Conservation (phyloP, 306 rosid species). For the Sesbania bispinosa region DNA sequence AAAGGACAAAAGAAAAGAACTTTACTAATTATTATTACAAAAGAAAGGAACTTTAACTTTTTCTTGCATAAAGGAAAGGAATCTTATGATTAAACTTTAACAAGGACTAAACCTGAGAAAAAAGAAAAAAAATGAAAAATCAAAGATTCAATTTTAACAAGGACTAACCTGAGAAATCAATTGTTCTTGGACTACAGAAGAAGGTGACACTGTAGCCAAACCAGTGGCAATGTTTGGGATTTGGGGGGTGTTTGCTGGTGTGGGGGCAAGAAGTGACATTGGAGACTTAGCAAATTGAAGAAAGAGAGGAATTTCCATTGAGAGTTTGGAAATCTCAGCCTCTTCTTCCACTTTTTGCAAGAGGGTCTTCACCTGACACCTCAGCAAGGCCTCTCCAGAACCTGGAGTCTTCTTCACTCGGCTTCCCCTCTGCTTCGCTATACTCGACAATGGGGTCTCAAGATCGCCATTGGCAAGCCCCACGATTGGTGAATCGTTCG, state of each 20-base stretch:
- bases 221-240: conserved; percentile 19
- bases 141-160: conserved; percentile 33
- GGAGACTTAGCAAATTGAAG: conserved; percentile 53
- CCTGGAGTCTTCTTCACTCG: conserved; percentile 73
- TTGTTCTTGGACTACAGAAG: conserved; percentile 51
- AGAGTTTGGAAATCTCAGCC: conserved; percentile 67
- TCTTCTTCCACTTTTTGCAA: conserved; percentile 93
- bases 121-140: conserved; percentile 9
- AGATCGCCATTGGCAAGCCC: conserved; percentile 61
- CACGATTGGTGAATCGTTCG: conserved; percentile 91
- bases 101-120: conserved; percentile 45
- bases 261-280: conserved; percentile 64
- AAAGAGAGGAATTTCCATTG: conserved; percentile 50
- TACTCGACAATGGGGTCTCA: conserved; percentile 48
- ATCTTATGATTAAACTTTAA: conserved; percentile 10
- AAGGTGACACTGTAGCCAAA: conserved; percentile 26
- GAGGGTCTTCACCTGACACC: conserved; percentile 93
- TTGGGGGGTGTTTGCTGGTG: conserved; percentile 89
- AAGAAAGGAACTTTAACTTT: background rate
- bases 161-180: conserved; percentile 65
- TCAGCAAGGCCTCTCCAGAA: conserved; percentile 82
- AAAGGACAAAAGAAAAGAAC: conserved; percentile 23
- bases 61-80: background rate
- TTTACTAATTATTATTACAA: background rate
- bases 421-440: conserved; percentile 45